Evolutionary conservation across 148 eudicot genomes (phyloP).

Genomic region (Rheum nobile): DNA sequence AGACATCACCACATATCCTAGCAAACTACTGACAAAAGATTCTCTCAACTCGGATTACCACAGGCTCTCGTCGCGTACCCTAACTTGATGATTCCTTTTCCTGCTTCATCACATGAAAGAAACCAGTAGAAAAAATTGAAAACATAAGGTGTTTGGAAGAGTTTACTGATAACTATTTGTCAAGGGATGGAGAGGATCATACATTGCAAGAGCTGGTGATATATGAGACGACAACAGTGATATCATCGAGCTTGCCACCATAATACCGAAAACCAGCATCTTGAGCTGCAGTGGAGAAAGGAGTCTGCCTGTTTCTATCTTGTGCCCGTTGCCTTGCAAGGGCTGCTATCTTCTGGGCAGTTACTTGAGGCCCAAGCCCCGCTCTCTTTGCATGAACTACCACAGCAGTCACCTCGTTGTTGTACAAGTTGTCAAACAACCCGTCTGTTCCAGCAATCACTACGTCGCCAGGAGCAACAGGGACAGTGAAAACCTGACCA

Average conservation of each 20-base stretch:
- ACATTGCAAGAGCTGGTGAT: constrained; percentile 32
- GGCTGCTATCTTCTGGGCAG: constrained; percentile 66
- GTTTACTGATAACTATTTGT: neutral
- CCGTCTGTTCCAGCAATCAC: constrained; percentile 73
- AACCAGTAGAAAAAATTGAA: neutral
- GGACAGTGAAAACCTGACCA: constrained; percentile 59
- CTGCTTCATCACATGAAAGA: constrained; percentile 5
- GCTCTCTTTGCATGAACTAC: constrained; percentile 56
- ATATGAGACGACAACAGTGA: constrained; percentile 59
- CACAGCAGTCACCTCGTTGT: constrained; percentile 50
- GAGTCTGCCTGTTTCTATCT: constrained; percentile 51
- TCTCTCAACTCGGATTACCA: neutral
- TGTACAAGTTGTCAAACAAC: constrained; percentile 58
- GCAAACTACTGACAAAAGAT: neutral
- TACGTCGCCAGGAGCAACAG: constrained; percentile 66
- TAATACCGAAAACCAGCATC: constrained; percentile 57
- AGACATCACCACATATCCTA: neutral
- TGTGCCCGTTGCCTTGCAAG: constrained; percentile 58
- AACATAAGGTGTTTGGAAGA: neutral
- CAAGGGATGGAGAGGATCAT: constrained; percentile 14
- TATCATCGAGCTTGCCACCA: constrained; percentile 73
- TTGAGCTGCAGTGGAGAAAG: constrained; percentile 66
- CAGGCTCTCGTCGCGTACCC: neutral
- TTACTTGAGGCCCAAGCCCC: constrained; percentile 45
- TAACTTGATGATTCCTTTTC: constrained; percentile 7